Base-by-base conservation (phyloP, 352 stramenopile species). In the Thalassiosira hispida region DNA sequence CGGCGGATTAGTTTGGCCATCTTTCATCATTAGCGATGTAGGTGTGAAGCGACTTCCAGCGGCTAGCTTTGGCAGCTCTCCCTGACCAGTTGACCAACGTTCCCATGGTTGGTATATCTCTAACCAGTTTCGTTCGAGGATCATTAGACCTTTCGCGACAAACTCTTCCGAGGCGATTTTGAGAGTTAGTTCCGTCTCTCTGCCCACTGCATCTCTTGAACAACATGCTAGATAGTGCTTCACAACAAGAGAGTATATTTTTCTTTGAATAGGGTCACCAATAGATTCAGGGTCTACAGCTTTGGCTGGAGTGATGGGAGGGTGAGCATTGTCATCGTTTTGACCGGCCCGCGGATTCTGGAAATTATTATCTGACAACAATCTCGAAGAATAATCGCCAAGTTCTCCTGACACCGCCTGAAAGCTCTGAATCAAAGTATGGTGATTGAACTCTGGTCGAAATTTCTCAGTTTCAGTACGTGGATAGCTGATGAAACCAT, bases 391-490 rank as follows among this genome's bases (percentile, higher is more conserved):
- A 81, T 94, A 93, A 20, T 82, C 69, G 4, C 84, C 73, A 51
- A 89, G 85, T 70, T 89, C 70, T 42, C 73, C 81, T 29, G 69
- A 47, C 5, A 89, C 55, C 12, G 35, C 81, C 29, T 88, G 56
- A 76, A 95, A 88, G 53, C 89, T 88, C 56, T 88, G 82, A 27
- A 94, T 85, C 9, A 94, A 63, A 22, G 79, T 81, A 27, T 77
- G 69, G 72, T 94, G 89, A 72, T 94, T 68, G 67, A 94, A 94
- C 42, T 94, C 89, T n/a, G 83, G 92, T 73, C 97, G 96, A 86
- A 99, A 99, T 59, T 95, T 96, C 89, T 99, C 98, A 9, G 98
- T 99, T 86, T 99, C 98, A 1, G 98, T 99, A 70, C 98, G 94
- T 9, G 98, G 98, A 79, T 99, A 99, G 70, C 94, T 98, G 69